Percentiles rank a stretch among this genome's conserved stretches.
Evolutionary conservation across 140 eudicot genomes (phyloP).

Genomic region (Senecio squalidus): DNA sequence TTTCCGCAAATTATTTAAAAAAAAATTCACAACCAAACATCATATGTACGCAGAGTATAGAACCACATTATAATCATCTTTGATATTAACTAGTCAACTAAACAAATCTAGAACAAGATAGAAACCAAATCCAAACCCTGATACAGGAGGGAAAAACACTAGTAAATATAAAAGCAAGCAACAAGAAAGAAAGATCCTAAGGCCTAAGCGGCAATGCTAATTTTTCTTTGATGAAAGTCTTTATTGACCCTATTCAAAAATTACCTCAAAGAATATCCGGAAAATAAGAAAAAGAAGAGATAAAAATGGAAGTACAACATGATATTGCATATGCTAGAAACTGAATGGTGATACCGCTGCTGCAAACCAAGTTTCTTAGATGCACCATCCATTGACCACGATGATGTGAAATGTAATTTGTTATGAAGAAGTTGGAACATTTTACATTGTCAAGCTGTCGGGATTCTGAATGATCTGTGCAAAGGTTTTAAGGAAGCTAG

Average conservation of each 20-base stretch:
- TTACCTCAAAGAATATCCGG: constrained; percentile 19
- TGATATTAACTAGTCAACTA: too few species aligned
- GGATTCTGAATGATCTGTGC: constrained; percentile 81
- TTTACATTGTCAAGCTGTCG: constrained; percentile 78
- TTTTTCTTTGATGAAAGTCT: not conserved
- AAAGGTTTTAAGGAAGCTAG: constrained; percentile 90
- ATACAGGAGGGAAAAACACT: not conserved
- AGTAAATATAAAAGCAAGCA: not conserved
- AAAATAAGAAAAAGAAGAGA: not conserved
- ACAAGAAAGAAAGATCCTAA: constrained; percentile 9
- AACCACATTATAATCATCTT: too few species aligned
- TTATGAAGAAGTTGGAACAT: constrained; percentile 11
- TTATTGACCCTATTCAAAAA: constrained; percentile 25
- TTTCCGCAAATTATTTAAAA: too few species aligned
- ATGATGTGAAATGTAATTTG: not conserved
- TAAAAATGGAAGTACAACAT: constrained; percentile 23
- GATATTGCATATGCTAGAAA: constrained; percentile 27
- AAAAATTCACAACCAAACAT: too few species aligned
- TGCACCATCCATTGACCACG: constrained; percentile 12
- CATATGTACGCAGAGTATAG: too few species aligned
- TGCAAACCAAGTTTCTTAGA: constrained; percentile 26
- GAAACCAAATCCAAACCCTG: constrained; percentile 1
- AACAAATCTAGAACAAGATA: not conserved
- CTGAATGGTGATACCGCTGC: constrained; percentile 17
- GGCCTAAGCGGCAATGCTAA: not conserved